Evolutionary conservation across 2,329 filamentous ascomycete species (phyloP).

Genomic region (Pseudogymnoascus sp.): DNA sequence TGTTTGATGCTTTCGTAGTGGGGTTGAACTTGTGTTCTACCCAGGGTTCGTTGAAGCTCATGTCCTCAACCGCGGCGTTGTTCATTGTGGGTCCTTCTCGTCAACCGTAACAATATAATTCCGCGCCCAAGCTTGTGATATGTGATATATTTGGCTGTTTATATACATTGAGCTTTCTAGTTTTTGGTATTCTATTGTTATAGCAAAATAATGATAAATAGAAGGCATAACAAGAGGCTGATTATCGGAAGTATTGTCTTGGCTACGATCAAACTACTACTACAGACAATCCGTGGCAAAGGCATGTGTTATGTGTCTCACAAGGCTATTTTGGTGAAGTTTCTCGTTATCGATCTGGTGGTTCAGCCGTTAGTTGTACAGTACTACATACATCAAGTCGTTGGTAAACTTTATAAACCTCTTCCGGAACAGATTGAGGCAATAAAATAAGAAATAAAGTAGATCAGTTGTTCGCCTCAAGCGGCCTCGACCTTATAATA

Average conservation of each 20-base stretch:
- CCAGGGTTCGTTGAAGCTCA: constrained; percentile 1
- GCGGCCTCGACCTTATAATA: not conserved
- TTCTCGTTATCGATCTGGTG: not conserved
- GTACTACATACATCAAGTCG: not conserved
- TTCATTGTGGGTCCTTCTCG: constrained; percentile 2
- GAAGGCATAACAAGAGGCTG: not conserved
- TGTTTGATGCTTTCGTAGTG: not conserved
- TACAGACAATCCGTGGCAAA: not conserved
- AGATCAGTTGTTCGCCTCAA: not conserved
- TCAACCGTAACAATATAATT: constrained; percentile 6
- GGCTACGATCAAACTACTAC: not conserved
- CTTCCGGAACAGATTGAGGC: not conserved
- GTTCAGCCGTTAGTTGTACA: not conserved
- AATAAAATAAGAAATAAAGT: not conserved
- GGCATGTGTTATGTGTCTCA: not conserved
- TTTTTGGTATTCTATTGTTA: not conserved
- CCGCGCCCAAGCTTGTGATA: not conserved
- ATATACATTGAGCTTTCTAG: not conserved
- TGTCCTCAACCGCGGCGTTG: constrained; percentile 1
- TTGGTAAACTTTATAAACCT: not conserved
- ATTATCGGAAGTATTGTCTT: not conserved
- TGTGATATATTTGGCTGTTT: not conserved
- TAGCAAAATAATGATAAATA: no score
- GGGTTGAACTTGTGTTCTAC: constrained; percentile 1
- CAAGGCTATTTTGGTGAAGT: not conserved